phyloP scores from a whole-genome alignment of 2,329 filamentous ascomycete genomes.

The Xylaria sp. region DNA sequence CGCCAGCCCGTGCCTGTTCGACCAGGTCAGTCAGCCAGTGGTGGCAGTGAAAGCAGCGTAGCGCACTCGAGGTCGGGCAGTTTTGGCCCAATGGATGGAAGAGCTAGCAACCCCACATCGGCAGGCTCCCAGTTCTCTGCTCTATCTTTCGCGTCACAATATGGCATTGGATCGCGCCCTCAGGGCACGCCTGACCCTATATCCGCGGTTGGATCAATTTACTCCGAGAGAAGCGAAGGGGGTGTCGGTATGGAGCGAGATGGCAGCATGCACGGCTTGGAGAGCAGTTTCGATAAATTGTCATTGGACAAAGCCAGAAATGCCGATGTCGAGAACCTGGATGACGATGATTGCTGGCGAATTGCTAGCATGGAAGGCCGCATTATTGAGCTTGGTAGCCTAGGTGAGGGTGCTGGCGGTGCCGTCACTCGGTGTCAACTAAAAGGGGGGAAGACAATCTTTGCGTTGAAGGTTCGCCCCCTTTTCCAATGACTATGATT shows the following conservation, averaged over 20 bases:
- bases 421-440: constrained; percentile 88
- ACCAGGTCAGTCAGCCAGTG: constrained; percentile 63
- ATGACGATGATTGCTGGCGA: constrained; percentile 83
- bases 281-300: constrained; percentile 69
- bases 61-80: constrained; percentile 79
- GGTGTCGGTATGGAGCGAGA: constrained; percentile 76
- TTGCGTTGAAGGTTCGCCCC: constrained; percentile 78
- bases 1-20: constrained; percentile 47
- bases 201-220: constrained; percentile 79
- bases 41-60: constrained; percentile 72
- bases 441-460: constrained; percentile 87
- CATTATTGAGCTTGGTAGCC: constrained; percentile 79
- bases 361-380: constrained; percentile 85
- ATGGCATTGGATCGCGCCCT: constrained; percentile 60
- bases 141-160: constrained; percentile 71
- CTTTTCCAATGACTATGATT: constrained; percentile 2
- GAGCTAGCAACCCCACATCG: constrained; percentile 74
- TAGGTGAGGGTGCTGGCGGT: constrained; percentile 92
- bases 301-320: constrained; percentile 76
- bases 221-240: constrained; percentile 74
- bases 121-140: constrained; percentile 84
- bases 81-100: constrained; percentile 70
- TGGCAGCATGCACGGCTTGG: constrained; percentile 68
- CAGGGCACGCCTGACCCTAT: constrained; percentile 75
- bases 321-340: constrained; percentile 87